A percentile compares a stretch with the other conserved stretches of the same genome.
Evolutionary conservation across 345 rosid genomes (phyloP).

Genomic region (Ailanthus altissimus): DNA sequence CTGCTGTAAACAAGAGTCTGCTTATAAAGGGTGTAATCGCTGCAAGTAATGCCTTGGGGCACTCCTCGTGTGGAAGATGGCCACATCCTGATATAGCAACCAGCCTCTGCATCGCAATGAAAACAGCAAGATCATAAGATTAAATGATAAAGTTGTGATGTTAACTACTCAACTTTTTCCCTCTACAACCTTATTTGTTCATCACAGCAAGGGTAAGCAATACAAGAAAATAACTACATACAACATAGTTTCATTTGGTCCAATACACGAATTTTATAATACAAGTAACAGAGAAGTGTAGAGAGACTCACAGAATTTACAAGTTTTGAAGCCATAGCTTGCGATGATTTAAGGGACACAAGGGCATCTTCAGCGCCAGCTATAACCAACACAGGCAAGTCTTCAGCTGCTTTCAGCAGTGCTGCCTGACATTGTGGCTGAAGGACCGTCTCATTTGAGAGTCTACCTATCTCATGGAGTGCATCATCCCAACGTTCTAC

Average conservation of each 20-base stretch:
- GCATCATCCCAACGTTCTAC: conserved; percentile 98
- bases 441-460: conserved; percentile 80
- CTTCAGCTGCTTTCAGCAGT: conserved; percentile 65
- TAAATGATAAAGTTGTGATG: not conserved
- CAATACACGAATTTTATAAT: not conserved
- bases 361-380: conserved; percentile 90
- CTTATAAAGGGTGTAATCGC: conserved; percentile 77
- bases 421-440: conserved; percentile 54
- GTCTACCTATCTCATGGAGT: conserved; percentile 85
- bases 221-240: no score
- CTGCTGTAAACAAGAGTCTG: conserved; percentile 54
- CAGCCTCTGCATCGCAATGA: conserved; percentile 63
- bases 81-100: conserved; percentile 96
- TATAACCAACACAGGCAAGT: conserved; percentile 71
- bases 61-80: conserved; percentile 97
- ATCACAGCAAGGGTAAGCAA: not conserved
- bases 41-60: conserved; percentile 90
- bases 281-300: not conserved
- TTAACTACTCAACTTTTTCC: no score
- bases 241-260: not conserved
- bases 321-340: conserved; percentile 82
- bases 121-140: not conserved
- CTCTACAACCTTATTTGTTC: not conserved
- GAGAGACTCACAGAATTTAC: conserved; percentile 80
- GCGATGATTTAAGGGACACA: conserved; percentile 78